Evolutionary conservation across 768 basidiomycete genomes (phyloP).

Genomic region (Plicaturopsis crispa): DNA sequence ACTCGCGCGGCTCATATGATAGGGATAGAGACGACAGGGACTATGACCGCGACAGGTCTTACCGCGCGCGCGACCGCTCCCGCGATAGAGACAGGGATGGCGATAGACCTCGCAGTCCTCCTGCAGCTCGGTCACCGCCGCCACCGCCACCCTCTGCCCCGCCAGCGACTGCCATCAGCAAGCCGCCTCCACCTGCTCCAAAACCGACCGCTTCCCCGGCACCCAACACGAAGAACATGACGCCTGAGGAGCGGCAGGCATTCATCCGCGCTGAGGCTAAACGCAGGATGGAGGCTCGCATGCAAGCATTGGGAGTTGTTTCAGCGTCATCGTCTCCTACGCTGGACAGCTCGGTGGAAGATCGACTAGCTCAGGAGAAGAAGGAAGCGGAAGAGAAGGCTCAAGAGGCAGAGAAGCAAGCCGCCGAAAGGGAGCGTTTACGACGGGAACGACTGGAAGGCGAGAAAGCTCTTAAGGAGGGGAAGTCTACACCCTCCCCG

Average conservation of each 20-base stretch:
- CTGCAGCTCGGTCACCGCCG: conserved; percentile 33
- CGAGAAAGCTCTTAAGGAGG: conserved; percentile 60
- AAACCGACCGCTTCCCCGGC: conserved; percentile 51
- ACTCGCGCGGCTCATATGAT: conserved; percentile 39
- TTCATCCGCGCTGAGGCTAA: conserved; percentile 76
- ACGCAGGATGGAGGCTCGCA: conserved; percentile 76
- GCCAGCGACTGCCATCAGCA: conserved; percentile 27
- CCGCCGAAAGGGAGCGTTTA: conserved; percentile 68
- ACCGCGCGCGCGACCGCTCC: conserved; percentile 26
- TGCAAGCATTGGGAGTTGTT: conserved; percentile 74
- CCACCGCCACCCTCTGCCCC: conserved; percentile 41
- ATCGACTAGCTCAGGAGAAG: conserved; percentile 79
- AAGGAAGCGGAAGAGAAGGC: conserved; percentile 87
- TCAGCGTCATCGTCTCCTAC: conserved; percentile 34
- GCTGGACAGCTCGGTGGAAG: conserved; percentile 78
- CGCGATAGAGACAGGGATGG: conserved; percentile 30
- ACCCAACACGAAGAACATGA: conserved; percentile 68
- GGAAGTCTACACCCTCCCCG: conserved; percentile 25
- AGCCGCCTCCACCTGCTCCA: conserved; percentile 44
- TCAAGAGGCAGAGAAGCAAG: conserved; percentile 68
- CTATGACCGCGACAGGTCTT: conserved; percentile 20
- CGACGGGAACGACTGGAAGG: conserved; percentile 69
- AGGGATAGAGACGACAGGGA: conserved; percentile 30
- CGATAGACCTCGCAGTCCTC: conserved; percentile 37
- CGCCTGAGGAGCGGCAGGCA: conserved; percentile 73